phyloP scores from a whole-genome alignment of 768 basidiomycete genomes.

The Tricholoma matsutake region DNA sequence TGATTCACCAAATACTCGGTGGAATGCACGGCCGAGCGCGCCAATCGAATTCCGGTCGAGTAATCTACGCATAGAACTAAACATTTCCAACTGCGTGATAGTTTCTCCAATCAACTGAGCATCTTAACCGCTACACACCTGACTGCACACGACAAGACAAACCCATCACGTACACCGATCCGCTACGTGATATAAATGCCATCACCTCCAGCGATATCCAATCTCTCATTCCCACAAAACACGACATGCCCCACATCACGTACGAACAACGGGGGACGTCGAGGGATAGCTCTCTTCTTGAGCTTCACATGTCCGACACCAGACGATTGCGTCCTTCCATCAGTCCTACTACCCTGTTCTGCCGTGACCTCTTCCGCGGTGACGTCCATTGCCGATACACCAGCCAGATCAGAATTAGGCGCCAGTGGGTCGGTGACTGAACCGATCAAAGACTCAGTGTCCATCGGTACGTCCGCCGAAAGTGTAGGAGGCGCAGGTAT shows the following conservation, averaged over 20 bases:
- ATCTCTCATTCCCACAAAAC: conserved; percentile 58
- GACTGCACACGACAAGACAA: too few relatives aligned
- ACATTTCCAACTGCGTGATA: neutral
- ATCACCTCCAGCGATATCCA: conserved; percentile 25
- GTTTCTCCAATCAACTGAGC: too few relatives aligned
- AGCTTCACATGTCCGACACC: neutral
- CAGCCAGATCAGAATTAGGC: neutral
- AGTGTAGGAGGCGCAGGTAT: conserved; percentile 64
- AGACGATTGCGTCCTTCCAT: neutral
- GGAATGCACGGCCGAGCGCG: too few relatives aligned
- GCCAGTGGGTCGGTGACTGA: too few relatives aligned
- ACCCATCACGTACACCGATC: too few relatives aligned
- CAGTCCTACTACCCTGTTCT: neutral
- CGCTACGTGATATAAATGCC: conserved; percentile 28
- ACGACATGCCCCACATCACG: conserved; percentile 63
- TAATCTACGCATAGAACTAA: neutral
- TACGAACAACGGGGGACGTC: conserved; percentile 58
- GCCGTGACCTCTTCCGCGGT: too few relatives aligned
- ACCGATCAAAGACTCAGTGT: too few relatives aligned
- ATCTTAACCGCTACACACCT: too few relatives aligned
- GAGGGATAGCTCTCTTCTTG: conserved; percentile 28
- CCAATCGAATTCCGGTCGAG: too few relatives aligned
- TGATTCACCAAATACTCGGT: neutral
- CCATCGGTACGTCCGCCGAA: neutral
- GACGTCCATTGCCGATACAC: neutral